Base-by-base conservation (phyloP, 345 rosid species). In the Triadica sebifera region DNA sequence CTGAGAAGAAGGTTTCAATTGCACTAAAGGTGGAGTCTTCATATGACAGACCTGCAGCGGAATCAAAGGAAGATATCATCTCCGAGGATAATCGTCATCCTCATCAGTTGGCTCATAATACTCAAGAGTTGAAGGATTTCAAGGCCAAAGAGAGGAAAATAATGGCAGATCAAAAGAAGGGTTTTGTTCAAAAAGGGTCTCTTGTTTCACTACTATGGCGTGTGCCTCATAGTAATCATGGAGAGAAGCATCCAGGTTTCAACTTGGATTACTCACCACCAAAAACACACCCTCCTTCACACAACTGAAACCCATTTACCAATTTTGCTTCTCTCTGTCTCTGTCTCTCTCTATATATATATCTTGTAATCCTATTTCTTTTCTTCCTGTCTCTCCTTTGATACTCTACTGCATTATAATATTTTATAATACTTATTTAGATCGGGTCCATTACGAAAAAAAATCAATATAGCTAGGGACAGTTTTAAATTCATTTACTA, bases 281-380 rank as follows among this genome's bases (percentile, higher is more conserved):
- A 16, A 87, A 86, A 69, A 91, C 89, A 13, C 96, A 91, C 70
- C 96, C 96, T 29, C 96, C 96, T 75, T 85, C 89, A 57, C 96
- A 91, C 77, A 91, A 91, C 80, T 91, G 84, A 83, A 29, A 1
- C 34, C 34, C 34, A 29, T 29, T 29, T 1, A 43, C 38, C 29
- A 57, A 24, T 71, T 22, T 74, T 65, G 43, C 60, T 43, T 22
- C 20, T 62, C 47, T 63, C 6, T 72, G 3, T 39, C 17, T 72
- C 47, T 29, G 7, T 45, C 25, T 57, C n/a, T 45, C 25, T 29
- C 1, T 29, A 29, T 29, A 29, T 29, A 29, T 29, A 29, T 29
- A 29, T 29, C 34, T 29, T 29, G 37, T 66, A 8, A 38, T 5
- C 20, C 45, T 52, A 37, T 5, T 37, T 52, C 46, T 29, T 20